Evolutionary conservation across 1,284 basidiomycete genomes (phyloP).

Genomic region (Porogramme epimiltina): DNA sequence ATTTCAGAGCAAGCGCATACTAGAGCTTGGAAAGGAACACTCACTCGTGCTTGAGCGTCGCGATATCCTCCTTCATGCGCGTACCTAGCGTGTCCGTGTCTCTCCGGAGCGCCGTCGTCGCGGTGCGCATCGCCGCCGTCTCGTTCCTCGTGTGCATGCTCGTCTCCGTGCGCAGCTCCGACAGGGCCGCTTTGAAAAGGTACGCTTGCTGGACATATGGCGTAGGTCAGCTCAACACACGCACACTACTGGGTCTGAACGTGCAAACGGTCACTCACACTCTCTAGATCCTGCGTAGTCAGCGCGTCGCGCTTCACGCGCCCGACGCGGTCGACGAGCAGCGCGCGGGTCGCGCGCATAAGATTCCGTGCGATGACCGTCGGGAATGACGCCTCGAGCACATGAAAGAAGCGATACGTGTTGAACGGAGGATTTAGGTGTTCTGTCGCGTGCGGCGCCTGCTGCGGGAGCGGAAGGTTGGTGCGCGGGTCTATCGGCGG

Average conservation of each 20-base stretch:
- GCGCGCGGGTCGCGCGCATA: conserved; percentile 85
- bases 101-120: conserved; percentile 77
- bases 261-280: conserved; percentile 58
- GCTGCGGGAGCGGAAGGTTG: conserved; percentile 23
- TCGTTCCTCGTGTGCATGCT: conserved; percentile 87
- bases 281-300: conserved; percentile 86
- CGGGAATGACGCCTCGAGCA: conserved; percentile 71
- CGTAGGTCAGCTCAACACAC: neutral
- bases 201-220: conserved; percentile 81
- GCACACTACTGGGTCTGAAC: neutral
- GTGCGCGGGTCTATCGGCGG: conserved; percentile 22
- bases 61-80: conserved; percentile 94
- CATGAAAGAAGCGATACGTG: conserved; percentile 58
- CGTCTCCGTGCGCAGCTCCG: conserved; percentile 89
- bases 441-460: conserved; percentile 12
- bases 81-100: conserved; percentile 89
- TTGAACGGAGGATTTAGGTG: conserved; percentile 40
- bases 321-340: conserved; percentile 80
- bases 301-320: conserved; percentile 76
- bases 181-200: conserved; percentile 91
- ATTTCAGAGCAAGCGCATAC: neutral
- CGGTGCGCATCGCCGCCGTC: conserved; percentile 75
- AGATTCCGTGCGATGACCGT: conserved; percentile 71
- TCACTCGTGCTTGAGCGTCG: conserved; percentile 89
- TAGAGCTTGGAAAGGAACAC: conserved; percentile 28